Percentiles rank a stretch among this genome's conserved stretches.
Evolutionary conservation across 148 eudicot species (phyloP).

Genomic region (Gaultheria prostrata): DNA sequence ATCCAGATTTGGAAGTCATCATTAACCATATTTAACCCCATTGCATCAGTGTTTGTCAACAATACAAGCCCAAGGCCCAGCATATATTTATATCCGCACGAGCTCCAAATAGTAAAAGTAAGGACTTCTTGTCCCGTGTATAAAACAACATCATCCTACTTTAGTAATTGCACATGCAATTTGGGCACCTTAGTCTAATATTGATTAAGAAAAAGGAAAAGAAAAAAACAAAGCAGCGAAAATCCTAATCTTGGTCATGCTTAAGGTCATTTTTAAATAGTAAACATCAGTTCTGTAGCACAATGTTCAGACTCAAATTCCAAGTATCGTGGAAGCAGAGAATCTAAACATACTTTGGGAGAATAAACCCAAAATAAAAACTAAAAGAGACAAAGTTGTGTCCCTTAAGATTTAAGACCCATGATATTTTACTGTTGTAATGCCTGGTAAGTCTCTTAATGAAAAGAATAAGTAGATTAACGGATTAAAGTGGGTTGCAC

Average conservation of each 20-base stretch:
- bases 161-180: not conserved
- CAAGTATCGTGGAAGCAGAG: not conserved
- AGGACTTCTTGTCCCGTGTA: not conserved
- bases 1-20: not conserved
- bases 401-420: not conserved
- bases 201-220: not conserved
- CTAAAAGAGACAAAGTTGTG: not conserved
- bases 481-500: not conserved
- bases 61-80: not conserved
- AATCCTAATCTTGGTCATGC: not conserved
- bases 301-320: not conserved
- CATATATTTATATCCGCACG: not conserved
- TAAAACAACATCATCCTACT: not conserved
- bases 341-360: not conserved
- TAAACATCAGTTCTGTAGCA: not conserved
- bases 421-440: too few species aligned
- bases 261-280: not conserved
- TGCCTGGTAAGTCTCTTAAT: not conserved
- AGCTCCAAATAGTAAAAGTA: not conserved
- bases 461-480: not conserved
- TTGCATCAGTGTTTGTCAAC: not conserved
- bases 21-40: not conserved
- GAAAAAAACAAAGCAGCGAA: not conserved
- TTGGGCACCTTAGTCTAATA: not conserved
- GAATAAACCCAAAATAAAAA: not conserved